Conservation (phyloP, 441 rosid genomes). For the Bruguiera hainesii region DNA sequence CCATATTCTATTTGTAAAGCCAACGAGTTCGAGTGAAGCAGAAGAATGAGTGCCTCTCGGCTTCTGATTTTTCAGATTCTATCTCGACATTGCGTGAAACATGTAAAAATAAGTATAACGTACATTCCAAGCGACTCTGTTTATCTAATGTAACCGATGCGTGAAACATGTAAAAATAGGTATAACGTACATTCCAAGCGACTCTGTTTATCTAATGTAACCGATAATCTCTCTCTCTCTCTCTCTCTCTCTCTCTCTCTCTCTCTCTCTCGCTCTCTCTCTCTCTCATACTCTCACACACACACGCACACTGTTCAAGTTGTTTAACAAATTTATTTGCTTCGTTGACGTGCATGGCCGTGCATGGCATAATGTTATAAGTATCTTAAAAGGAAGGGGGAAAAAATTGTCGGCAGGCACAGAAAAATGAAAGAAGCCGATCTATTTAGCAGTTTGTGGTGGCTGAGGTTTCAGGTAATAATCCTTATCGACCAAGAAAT, state of each 20-base stretch:
- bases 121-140: conserved; percentile 26
- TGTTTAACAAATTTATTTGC: conserved; percentile 7
- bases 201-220: conserved; percentile 13
- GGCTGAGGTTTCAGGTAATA: conserved; percentile 9
- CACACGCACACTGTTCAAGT: neutral
- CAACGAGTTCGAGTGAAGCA: conserved; percentile 21
- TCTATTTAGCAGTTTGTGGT: neutral
- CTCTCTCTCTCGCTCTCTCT: neutral
- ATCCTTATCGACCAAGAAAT: conserved; percentile 18
- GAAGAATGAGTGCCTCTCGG: conserved; percentile 24
- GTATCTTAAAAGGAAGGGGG: neutral
- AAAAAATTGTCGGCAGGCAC: conserved; percentile 38
- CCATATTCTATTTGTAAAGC: conserved; percentile 34
- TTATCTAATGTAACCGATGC: conserved; percentile 13
- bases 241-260: neutral
- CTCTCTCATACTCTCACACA: neutral
- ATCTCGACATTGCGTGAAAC: conserved; percentile 2
- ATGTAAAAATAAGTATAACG: conserved; percentile 12
- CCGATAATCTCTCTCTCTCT: conserved; percentile 1
- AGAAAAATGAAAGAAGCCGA: neutral
- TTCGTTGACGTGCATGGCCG: neutral
- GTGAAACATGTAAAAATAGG: conserved; percentile 2
- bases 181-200: conserved; percentile 28
- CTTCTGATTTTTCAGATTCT: conserved; percentile 19
- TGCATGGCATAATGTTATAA: neutral